Evolutionary conservation across 2,329 filamentous ascomycete species (phyloP), one percentile per base, ranked within the genome.

Genomic region (Hymenoscyphus linearis): DNA sequence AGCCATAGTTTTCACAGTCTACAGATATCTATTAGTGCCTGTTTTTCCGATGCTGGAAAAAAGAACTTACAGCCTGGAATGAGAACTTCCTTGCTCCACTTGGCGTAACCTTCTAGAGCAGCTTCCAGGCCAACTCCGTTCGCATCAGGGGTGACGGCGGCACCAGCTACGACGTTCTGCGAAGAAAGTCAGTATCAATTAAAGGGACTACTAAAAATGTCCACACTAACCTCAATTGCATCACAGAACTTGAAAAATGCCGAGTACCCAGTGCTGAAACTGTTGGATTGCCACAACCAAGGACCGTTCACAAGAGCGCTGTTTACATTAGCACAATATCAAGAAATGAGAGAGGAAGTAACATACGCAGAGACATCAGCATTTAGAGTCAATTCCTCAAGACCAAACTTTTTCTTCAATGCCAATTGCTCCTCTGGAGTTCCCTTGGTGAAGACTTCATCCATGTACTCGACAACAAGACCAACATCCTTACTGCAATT

Each of bases 401-500:
- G 71, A 0, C 79, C 79, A 64, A 86, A 85, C 68, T 76, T 74
- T 4, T 74, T 68, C 68, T 85, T 84, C n/a, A 85, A 70, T 0
- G 71, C 70, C 36, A 72, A 65, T 37, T 79, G 71, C 56, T 79
- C 74, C 9, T 74, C 72, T 10, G 71, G 71, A 1, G 75, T 78
- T 16, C 80, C 79, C 34, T 76, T 73, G 25, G 72, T 69, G 22
- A 78, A 73, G 27, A 80, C 75, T 58, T 71, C 74, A 68, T 86
- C 83, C n/a, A 85, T 75, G 65, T 85, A 73, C 9, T 81, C 76
- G 40, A 84, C 75, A 18, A 86, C 81, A 3, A 76, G 73, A 1
- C 75, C 70, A 34, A 84, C 72, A 67, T 85, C 82, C 2, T 68
- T 74, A 68, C 79, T 83, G 73, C 83, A 86, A 70, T 86, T 86